Evolutionary conservation across 202 grass and related monocot species (phyloP).

Genomic region (Panicum virgatum): DNA sequence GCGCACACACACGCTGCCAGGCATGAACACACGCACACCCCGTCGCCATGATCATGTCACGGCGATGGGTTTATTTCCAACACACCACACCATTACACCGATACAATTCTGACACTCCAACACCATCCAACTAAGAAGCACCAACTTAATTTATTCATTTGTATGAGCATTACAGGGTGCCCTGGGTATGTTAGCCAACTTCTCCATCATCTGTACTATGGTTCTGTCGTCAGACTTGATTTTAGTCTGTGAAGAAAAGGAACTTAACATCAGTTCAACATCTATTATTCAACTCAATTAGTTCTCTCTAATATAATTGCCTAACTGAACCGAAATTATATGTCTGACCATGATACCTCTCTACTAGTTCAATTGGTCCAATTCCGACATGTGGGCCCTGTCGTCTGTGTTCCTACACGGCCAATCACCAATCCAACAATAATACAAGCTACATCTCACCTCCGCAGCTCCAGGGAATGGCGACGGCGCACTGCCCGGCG

Average conservation of each 20-base stretch:
- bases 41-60: too few species aligned
- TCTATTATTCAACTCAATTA: too few species aligned
- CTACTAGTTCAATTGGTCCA: too few species aligned
- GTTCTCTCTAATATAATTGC: neutral
- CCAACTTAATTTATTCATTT: neutral
- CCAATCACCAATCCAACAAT: neutral
- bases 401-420: too few species aligned
- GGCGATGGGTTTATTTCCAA: too few species aligned
- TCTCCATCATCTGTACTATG: neutral
- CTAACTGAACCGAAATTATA: neutral
- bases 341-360: too few species aligned
- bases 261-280: neutral
- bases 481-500: slow-evolving; percentile 11
- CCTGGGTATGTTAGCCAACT: neutral
- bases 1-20: too few species aligned
- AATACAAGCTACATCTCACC: neutral
- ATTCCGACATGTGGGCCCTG: too few species aligned
- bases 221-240: neutral
- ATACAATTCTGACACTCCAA: neutral
- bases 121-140: neutral
- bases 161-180: neutral
- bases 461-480: slow-evolving; percentile 13
- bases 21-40: too few species aligned
- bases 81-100: too few species aligned
- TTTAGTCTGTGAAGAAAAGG: neutral